These are phyloP conservation scores for Cetraspora pellucida DNA, from an alignment of 192 early-diverging fungal species.

Conservation along the genomic window DNA sequence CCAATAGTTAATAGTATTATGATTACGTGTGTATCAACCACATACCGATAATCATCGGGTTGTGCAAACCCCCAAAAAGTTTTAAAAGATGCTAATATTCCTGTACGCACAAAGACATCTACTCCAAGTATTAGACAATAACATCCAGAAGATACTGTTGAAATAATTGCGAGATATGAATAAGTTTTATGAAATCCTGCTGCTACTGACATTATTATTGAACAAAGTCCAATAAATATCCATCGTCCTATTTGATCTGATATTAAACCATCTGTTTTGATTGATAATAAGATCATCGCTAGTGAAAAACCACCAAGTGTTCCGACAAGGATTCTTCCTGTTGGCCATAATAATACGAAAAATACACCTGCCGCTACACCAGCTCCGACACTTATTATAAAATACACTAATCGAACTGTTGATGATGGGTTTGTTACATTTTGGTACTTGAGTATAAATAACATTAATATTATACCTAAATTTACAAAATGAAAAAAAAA, in stretches of 20 bases:
- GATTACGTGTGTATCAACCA: neutral
- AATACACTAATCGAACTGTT: slow-evolving; percentile 18
- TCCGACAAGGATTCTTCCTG: slow-evolving; percentile 23
- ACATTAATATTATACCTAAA: slow-evolving; percentile 19
- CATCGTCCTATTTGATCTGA: slow-evolving; percentile 9
- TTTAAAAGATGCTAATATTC: slow-evolving; percentile 26
- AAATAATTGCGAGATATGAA: slow-evolving; percentile 21
- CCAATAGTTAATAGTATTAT: slow-evolving; percentile 11
- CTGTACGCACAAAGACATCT: slow-evolving; percentile 11
- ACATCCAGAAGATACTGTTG: slow-evolving; percentile 17
- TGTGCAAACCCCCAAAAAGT: slow-evolving; percentile 18
- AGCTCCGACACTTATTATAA: slow-evolving; percentile 6
- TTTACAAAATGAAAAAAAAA: slow-evolving; percentile 14
- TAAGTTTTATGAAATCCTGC: neutral
- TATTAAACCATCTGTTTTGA: slow-evolving; percentile 15
- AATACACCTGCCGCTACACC: slow-evolving; percentile 3
- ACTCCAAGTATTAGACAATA: slow-evolving; percentile 15
- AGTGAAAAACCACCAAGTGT: slow-evolving; percentile 22
- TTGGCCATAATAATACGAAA: slow-evolving; percentile 31
- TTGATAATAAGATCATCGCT: slow-evolving; percentile 1
- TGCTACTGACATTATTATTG: neutral
- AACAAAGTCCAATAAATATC: slow-evolving; percentile 7
- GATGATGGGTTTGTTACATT: slow-evolving; percentile 15
- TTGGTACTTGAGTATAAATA: slow-evolving; percentile 33
- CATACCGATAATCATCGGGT: slow-evolving; percentile 16